Base-by-base conservation (phyloP, 2,329 filamentous ascomycete species). In the Alternaria alternata region DNA sequence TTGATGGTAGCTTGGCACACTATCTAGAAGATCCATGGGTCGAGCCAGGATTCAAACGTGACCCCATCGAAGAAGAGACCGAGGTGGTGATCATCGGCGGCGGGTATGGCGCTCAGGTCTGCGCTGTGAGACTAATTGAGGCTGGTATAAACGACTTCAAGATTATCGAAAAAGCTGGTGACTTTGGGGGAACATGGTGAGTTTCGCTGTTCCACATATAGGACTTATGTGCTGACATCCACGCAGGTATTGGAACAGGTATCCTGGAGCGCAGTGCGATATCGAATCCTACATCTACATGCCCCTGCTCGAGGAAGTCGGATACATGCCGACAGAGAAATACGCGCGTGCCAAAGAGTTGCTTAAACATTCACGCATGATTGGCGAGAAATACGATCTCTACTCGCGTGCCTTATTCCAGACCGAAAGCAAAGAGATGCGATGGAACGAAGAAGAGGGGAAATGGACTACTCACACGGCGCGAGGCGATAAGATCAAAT, bases 311-410 rank as follows among this genome's bases (percentile, higher is more conserved):
- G 51, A 74, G 38, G 71, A 75, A 47, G 51, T 70, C 4, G 67
- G 60, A 1, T 88, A 87, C 67, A 82, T 88, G 70, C 88, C 87
- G 0, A 83, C 78, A 16, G 78, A 85, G 43, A 80, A 80, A 42
- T 86, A 84, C 62, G 75, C 81, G 0, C 74, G 74, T 9, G 83
- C 81, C 0, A 64, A 72, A 3, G 84, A 86, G 64, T 59, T 88
- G 18, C 79, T 81, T 0, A 71, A 77, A 36, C 81, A 88, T 67
- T 78, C 81, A 3, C 72, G 83, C 7, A 72, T 74, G 1, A 79
- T 87, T 16, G 81, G 80, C 6, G 70, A 74, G 41, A 77, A 81
- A 57, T 87, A 77, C 63, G 69, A 77, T 4, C 70, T 88, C 4
- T 71, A 78, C 28, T 34, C 38, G 11, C 51, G 39, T 7, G 20